Evolutionary conservation across 2,329 filamentous ascomycete genomes (phyloP).

Genomic region (Coccinonectria pachysandricola): DNA sequence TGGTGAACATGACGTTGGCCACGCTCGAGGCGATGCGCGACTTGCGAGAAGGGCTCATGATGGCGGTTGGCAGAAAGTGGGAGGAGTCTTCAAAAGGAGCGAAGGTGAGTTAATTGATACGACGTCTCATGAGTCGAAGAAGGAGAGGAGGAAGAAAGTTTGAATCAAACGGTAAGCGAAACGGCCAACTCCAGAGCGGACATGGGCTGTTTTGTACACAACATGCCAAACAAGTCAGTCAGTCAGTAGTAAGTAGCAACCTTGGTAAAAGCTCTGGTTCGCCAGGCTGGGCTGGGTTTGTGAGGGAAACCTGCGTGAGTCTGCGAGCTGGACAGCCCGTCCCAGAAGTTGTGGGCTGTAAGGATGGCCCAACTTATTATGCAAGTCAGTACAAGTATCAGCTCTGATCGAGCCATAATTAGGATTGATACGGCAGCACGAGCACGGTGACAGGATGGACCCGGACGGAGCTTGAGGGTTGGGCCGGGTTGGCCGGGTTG

Average conservation of each 20-base stretch:
- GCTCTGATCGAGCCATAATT: too few species aligned
- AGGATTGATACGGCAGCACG: conserved; percentile 10
- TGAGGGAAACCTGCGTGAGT: too few species aligned
- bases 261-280: too few species aligned
- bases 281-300: too few species aligned
- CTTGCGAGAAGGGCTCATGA: conserved; percentile 36
- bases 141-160: neutral
- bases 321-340: too few species aligned
- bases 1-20: conserved; percentile 47
- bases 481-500: conserved; percentile 7
- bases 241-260: too few species aligned
- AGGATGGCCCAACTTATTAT: conserved; percentile 19
- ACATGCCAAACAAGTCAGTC: too few species aligned
- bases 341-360: conserved; percentile 14
- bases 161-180: conserved; percentile 2
- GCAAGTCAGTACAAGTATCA: too few species aligned
- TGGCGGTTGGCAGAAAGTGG: conserved; percentile 12
- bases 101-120: too few species aligned
- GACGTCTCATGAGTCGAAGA: too few species aligned
- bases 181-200: conserved; percentile 6
- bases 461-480: neutral
- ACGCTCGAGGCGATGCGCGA: conserved; percentile 35
- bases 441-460: conserved; percentile 8
- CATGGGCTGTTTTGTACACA: conserved; percentile 10
- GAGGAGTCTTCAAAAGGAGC: conserved; percentile 1